Conservation (phyloP, 306 rosid genomes). For the Cyclanthera cordifolia region DNA sequence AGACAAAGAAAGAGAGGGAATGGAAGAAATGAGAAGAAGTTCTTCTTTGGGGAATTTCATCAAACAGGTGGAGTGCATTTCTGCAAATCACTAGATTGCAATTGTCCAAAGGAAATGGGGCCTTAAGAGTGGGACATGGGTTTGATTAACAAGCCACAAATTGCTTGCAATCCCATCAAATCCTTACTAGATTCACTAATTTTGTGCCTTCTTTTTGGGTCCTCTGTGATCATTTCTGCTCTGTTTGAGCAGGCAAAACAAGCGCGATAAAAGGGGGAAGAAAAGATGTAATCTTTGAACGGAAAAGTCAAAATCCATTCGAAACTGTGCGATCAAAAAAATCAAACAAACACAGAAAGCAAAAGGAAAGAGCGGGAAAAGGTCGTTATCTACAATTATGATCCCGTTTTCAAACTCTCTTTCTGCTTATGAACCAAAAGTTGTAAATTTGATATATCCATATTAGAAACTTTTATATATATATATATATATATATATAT, state of each 20-base stretch:
- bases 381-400: constrained; percentile 4
- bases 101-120: constrained; percentile 74
- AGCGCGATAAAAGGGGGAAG: constrained; percentile 11
- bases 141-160: constrained; percentile 24
- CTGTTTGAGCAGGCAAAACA: constrained; percentile 12
- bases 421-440: not conserved
- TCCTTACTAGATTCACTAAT: constrained; percentile 16
- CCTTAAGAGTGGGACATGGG: constrained; percentile 70
- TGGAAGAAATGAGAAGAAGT: constrained; percentile 31
- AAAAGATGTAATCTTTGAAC: not conserved
- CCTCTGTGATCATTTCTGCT: constrained; percentile 5
- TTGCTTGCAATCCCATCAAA: constrained; percentile 18
- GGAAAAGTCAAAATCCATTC: constrained; percentile 2
- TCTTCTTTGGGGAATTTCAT: constrained; percentile 61
- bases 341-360: not conserved
- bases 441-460: too few relatives aligned
- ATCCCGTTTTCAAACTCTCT: not conserved
- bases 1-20: constrained; percentile 31
- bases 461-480: too few relatives aligned
- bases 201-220: constrained; percentile 8
- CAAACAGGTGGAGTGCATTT: constrained; percentile 45
- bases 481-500: too few relatives aligned
- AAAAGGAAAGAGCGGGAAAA: constrained; percentile 2
- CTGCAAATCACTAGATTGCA: constrained; percentile 54
- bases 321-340: not conserved